Evolutionary conservation across 2,329 filamentous ascomycete species (phyloP).

Genomic region (Arthrobotrys megalospora): DNA sequence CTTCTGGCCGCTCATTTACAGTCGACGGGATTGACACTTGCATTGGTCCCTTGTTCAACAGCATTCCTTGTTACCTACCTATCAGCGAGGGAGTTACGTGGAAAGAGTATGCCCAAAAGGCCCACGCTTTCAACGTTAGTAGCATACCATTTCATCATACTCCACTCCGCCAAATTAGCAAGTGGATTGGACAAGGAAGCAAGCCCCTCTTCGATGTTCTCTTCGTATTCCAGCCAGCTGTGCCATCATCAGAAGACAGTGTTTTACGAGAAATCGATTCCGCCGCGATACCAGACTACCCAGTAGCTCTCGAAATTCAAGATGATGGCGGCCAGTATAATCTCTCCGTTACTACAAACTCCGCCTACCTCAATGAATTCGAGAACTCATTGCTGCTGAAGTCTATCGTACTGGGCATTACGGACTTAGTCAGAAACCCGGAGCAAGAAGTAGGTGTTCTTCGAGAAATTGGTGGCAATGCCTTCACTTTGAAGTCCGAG

Average conservation of each 20-base stretch:
- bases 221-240: conserved; percentile 80
- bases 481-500: conserved; percentile 6
- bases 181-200: conserved; percentile 75
- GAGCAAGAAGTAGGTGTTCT: conserved; percentile 46
- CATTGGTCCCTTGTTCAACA: conserved; percentile 91
- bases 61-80: conserved; percentile 78
- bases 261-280: conserved; percentile 37
- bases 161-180: conserved; percentile 82
- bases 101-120: conserved; percentile 74
- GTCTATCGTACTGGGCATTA: conserved; percentile 66
- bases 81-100: conserved; percentile 70
- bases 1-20: conserved; percentile 82
- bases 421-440: conserved; percentile 62
- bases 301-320: conserved; percentile 82
- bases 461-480: background rate
- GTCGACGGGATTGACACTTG: conserved; percentile 77
- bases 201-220: conserved; percentile 81
- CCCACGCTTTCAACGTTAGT: conserved; percentile 79
- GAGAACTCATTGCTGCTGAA: conserved; percentile 68
- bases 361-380: conserved; percentile 66
- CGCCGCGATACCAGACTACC: conserved; percentile 75
- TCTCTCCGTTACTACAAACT: conserved; percentile 62
- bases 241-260: conserved; percentile 47
- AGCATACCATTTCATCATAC: conserved; percentile 83
- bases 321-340: conserved; percentile 70